Base-by-base conservation (phyloP, 768 basidiomycete genomes). In the Candolleomyces efflorescens region DNA sequence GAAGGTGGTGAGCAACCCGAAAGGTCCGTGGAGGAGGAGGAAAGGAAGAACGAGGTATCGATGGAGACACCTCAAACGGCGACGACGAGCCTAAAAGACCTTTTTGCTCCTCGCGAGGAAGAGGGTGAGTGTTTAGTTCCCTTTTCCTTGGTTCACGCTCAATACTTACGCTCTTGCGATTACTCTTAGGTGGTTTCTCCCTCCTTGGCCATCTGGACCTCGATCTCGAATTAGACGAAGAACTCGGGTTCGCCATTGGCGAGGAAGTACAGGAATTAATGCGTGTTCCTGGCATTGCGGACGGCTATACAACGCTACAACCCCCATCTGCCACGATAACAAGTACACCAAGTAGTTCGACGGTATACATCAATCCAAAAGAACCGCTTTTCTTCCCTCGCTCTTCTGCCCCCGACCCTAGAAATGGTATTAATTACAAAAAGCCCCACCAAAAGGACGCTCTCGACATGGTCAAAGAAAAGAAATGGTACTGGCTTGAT, bases 131-230 rank as follows among this genome's bases (percentile, higher is more conserved):
- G 36, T n/a, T n/a, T 22, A 9, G 26, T 17, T 18, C 18, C 10
- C 12, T 55, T 53, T 50, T 10, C 53, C 54, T 39, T 36, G 54
- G 9, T 53, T 36, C 22, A 39, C 49, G 17, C 51, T 17, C 47
- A 11, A 9, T 11, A 18, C 23, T 52, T 15, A 41, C 36, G 7
- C 18, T 24, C 7, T 50, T 17, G 27, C 17, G 2, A 22, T 38
- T 22, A n/a, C 36, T 43, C 61, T 5, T 59, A 87, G 86, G 71
- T 43, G 82, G 82, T 18, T 92, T 92, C 70, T 91, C 91, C 11
- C 75, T 92, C n/a, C 75, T 92, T 3, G 81, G 80, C 0, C 85
- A 91, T 60, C 80, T 92, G 37, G 85, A 89, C 50, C 75, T 92
- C 20, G 90, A 92, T 59, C 74, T 85, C 32, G 88, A 88, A 49